Conservation (phyloP, 768 basidiomycete genomes). For the Suillus brevipes region DNA sequence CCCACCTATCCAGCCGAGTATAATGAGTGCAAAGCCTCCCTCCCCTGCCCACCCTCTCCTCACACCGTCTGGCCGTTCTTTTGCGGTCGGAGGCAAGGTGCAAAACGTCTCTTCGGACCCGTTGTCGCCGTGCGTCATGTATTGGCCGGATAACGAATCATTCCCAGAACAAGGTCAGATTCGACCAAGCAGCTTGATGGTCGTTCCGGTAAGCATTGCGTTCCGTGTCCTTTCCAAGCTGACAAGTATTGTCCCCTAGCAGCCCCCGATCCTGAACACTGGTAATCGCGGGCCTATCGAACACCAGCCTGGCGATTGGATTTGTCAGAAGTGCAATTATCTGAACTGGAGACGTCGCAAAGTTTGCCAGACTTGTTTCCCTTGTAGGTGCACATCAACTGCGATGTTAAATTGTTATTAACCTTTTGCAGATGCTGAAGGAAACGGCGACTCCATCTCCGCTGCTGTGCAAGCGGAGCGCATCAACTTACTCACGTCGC, state of each 20-base stretch:
- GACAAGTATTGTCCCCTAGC: constrained; percentile 40
- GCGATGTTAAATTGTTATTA: constrained; percentile 9
- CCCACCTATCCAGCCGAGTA: constrained; percentile 18
- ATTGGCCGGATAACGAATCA: constrained; percentile 89
- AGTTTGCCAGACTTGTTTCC: constrained; percentile 87
- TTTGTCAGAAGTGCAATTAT: constrained; percentile 83
- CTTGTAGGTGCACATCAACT: constrained; percentile 53
- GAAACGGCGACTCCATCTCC: constrained; percentile 86
- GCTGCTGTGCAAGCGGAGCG: constrained; percentile 83
- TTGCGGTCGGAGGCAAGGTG: constrained; percentile 75
- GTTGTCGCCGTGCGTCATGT: constrained; percentile 74
- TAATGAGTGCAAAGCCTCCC: constrained; percentile 32
- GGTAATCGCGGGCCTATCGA: constrained; percentile 87
- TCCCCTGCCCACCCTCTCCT: constrained; percentile 66
- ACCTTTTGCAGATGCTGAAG: constrained; percentile 66
- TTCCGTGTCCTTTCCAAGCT: neutral
- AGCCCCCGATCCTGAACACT: constrained; percentile 86
- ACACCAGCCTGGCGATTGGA: constrained; percentile 82
- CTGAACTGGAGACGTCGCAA: constrained; percentile 86
- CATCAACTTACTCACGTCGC: constrained; percentile 75
- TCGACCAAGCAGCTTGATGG: constrained; percentile 55
- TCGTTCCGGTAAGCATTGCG: constrained; percentile 48
- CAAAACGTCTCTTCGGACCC: constrained; percentile 79
- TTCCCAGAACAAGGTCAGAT: constrained; percentile 81
- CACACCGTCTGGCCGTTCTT: constrained; percentile 79